Conservation (phyloP, 2,329 filamentous ascomycete species). For the Neopestalotiopsis sp. region DNA sequence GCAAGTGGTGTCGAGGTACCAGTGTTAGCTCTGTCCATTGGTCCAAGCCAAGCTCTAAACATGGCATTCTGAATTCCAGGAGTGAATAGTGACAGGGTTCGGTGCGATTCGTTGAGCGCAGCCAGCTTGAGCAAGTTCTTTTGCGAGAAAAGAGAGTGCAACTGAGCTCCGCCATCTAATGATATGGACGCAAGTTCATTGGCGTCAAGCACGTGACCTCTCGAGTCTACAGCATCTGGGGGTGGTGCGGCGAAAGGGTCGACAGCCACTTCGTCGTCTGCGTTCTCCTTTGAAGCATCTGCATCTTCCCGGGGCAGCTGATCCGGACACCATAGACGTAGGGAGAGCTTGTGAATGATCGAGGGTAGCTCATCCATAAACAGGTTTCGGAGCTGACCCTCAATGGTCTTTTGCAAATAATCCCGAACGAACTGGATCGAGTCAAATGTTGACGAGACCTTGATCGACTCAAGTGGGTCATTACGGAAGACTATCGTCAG, state of each 20-base stretch:
- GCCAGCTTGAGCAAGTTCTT: slow-evolving; percentile 89
- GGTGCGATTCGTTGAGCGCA: slow-evolving; percentile 83
- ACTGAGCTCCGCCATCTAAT: slow-evolving; percentile 79
- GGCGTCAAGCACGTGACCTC: slow-evolving; percentile 77
- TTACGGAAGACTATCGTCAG: slow-evolving; percentile 97
- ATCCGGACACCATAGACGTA: slow-evolving; percentile 89
- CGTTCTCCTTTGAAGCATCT: slow-evolving; percentile 54
- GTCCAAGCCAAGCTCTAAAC: slow-evolving; percentile 89
- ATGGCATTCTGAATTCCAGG: slow-evolving; percentile 89
- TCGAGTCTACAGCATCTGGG: slow-evolving; percentile 79
- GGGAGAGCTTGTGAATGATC: slow-evolving; percentile 90
- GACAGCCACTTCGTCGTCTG: slow-evolving; percentile 64
- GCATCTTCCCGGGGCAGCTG: slow-evolving; percentile 72
- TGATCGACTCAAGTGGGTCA: slow-evolving; percentile 95
- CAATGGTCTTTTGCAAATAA: slow-evolving; percentile 95
- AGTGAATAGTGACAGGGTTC: slow-evolving; percentile 89
- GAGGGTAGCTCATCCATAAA: slow-evolving; percentile 99
- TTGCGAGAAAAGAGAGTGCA: slow-evolving; percentile 90
- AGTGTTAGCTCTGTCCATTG: slow-evolving; percentile 71
- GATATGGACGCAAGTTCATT: slow-evolving; percentile 78
- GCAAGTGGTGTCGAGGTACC: slow-evolving; percentile 51
- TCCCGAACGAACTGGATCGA: slow-evolving; percentile 98
- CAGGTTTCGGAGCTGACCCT: slow-evolving; percentile 86
- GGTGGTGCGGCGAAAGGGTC: slow-evolving; percentile 85
- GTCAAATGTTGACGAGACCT: slow-evolving; percentile 98